Base-by-base conservation (phyloP, 106 monocot species). In the Allium fistulosum region DNA sequence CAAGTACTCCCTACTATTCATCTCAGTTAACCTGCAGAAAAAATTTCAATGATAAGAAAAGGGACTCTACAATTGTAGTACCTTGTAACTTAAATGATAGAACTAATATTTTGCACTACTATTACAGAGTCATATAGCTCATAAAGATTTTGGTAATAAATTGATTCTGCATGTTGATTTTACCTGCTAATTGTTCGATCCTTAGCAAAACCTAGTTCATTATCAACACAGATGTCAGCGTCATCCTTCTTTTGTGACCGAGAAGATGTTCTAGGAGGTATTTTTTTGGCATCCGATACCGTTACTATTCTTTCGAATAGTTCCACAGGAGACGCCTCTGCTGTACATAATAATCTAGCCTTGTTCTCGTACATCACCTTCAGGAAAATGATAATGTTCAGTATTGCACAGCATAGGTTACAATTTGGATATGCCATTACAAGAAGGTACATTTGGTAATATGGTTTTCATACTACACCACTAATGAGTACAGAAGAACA, bases 151-250 rank as follows among this genome's bases (percentile, higher is more conserved):
- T 37, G 5, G 2, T 37, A 37, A 37, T 37, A 37, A 37, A 37
- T 1, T 37, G 37, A 37, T 37, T 37, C 4, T 37, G 37, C 37
- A 37, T 37, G 37, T 37, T 37, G 37, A 37, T 37, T 37, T n/a
- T 81, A 99, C 97, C 97, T 90, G 48, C 97, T 99, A 68, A 99
- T 90, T 10, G 92, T 99, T 62, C 97, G 89, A 17, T 99, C 92
- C 73, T 99, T 93, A 45, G 97, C 84, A 77, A 93, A 99, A n/a
- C 97, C 97, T 4, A 99, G 72, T 60, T 99, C 92, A 59, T 99
- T 99, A 62, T 99, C 97, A 50, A 99, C 92, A 69, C 97, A 99
- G n/a, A 99, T 74, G 55, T 99, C 97, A 16, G 81, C 37, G 48
- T 84, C 84, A 64, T 99, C 97, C 0, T 11, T 79, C 68, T 76